Conservation (phyloP, 257 asterid species). For the Solanum peruvianum region DNA sequence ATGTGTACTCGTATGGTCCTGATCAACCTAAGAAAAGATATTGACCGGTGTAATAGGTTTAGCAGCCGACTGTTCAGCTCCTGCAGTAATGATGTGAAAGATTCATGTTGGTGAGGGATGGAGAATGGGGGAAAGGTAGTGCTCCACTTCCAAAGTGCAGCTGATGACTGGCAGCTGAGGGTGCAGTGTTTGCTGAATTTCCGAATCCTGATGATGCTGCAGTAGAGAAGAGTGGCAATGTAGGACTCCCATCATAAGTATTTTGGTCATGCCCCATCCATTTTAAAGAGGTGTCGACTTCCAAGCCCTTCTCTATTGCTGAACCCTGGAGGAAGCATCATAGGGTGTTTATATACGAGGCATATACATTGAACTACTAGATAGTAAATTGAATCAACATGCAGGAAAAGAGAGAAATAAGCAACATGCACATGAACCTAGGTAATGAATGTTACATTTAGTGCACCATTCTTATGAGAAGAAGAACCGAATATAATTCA, state of each 20-base stretch:
- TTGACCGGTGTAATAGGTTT: background rate
- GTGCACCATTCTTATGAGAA: background rate
- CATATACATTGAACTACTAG: background rate
- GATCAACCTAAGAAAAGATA: background rate
- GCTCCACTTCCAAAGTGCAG: slow-evolving; percentile 16
- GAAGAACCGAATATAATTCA: background rate
- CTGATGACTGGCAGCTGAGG: slow-evolving; percentile 25
- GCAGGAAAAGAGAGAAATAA: background rate
- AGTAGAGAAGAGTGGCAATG: slow-evolving; percentile 42
- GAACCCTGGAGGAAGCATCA: slow-evolving; percentile 40
- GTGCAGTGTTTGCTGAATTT: slow-evolving; percentile 21
- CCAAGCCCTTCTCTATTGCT: slow-evolving; percentile 48
- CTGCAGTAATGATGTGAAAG: slow-evolving; percentile 27
- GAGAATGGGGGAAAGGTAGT: slow-evolving; percentile 16
- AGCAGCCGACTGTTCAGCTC: slow-evolving; percentile 17
- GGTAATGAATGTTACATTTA: background rate
- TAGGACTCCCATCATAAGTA: slow-evolving; percentile 16
- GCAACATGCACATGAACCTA: background rate
- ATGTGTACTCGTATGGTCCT: background rate
- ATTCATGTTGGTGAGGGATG: slow-evolving; percentile 20
- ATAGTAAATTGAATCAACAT: background rate
- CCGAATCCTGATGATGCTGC: slow-evolving; percentile 99
- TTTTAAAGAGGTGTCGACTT: slow-evolving; percentile 27
- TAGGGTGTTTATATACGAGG: background rate
- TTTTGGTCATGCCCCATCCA: slow-evolving; percentile 26